Evolutionary conservation across 352 stramenopile genomes (phyloP), one percentile per base, ranked within the genome.

Genomic region (Phytopythium chamaehyphon): DNA sequence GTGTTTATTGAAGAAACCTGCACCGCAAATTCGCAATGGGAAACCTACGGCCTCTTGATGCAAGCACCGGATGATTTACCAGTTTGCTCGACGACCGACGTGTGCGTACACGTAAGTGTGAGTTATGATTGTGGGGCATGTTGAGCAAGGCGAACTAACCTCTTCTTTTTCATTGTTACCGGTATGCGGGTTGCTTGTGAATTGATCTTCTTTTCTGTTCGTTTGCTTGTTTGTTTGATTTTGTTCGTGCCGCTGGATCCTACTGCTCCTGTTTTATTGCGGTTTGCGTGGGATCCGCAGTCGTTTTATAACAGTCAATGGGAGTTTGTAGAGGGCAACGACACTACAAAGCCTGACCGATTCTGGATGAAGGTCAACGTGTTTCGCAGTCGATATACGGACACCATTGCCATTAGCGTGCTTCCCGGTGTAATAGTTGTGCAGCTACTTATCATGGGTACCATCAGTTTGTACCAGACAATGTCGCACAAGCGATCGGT

Each of bases 401-500:
- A 72, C 49, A 64, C 64, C 33, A 57, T 66, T n/a, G 47, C 62
- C 10, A 59, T 72, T 53, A 72, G 56, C 43, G 45, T 64, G 1
- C 35, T 64, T 1, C 62, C 62, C 15, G 59, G 53, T 1, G 3
- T 67, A 5, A 59, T 71, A 5, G 58, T 71, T 11, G 36, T 61
- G 24, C 62, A 67, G 47, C 62, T 67, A n/a, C 57, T 71, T 18
- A 16, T 64, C 42, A 64, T 71, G 58, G 58, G 58, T 6, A 37
- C 64, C 11, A 26, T 67, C 3, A 66, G 51, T 52, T 47, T 64
- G 1, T 67, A 72, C 33, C 60, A 72, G 61, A 61, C 64, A 12
- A 69, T 72, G 64, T 37, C 52, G 26, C 64, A 66, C 23, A 57
- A 62, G 24, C 60, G 67, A 23, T 69, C 64, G 2, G 64, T 69